Percentiles rank a stretch among this genome's conserved stretches.
phyloP scores from a whole-genome alignment of 257 asterid genomes.

The Osmanthus fragrans region DNA sequence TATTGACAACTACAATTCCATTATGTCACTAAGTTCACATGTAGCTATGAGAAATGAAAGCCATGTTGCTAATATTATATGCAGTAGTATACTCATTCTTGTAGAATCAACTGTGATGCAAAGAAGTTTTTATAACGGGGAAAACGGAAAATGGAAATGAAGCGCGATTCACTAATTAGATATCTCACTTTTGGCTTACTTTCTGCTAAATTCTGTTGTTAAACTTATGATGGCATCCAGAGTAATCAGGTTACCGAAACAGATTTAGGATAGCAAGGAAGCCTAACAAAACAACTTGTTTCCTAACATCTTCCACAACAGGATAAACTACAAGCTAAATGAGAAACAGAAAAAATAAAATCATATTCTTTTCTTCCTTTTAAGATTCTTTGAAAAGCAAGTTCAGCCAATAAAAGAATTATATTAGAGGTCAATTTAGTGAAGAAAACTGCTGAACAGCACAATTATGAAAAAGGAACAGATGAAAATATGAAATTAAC shows the following conservation, averaged over 20 bases:
- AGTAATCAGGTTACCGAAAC: neutral
- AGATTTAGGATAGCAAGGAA: neutral
- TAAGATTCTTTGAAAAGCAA: neutral
- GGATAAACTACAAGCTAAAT: neutral
- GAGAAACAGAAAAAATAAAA: neutral
- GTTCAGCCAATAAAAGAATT: slow-evolving; percentile 7
- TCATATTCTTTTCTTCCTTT: no score
- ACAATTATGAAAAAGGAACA: neutral
- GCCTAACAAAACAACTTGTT: neutral
- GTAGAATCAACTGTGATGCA: neutral
- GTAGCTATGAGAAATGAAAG: neutral
- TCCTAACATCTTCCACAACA: neutral
- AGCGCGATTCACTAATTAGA: neutral
- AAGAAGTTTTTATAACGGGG: neutral
- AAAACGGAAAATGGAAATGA: neutral
- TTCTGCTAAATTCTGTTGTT: no score
- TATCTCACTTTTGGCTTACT: no score
- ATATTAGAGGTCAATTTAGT: neutral
- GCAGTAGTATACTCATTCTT: neutral
- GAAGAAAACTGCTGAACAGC: slow-evolving; percentile 4
- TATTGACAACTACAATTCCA: no score
- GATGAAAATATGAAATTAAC: neutral
- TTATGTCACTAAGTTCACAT: no score
- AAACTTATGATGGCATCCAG: no score
- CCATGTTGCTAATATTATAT: neutral